Evolutionary conservation across 2,329 filamentous ascomycete genomes (phyloP).

Genomic region (Phaeophleospora eucalypticola): DNA sequence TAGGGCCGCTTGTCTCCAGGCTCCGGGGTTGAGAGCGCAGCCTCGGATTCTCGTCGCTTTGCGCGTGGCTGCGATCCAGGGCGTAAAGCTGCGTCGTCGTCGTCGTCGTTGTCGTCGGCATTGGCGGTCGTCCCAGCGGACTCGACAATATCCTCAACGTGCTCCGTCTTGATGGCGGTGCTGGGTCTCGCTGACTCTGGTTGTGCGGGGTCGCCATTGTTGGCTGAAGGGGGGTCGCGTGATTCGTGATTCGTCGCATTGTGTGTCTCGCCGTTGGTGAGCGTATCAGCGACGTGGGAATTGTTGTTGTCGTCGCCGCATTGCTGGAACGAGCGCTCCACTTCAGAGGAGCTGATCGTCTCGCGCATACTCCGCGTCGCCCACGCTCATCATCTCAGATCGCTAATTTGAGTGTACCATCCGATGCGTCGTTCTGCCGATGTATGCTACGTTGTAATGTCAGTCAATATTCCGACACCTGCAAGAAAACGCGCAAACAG

Average conservation of each 20-base stretch:
- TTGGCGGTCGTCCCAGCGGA: not conserved
- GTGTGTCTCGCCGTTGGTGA: not conserved
- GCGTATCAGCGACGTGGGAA: not conserved
- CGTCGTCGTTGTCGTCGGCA: constrained; percentile 5
- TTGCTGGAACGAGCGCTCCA: not conserved
- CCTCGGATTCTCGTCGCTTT: constrained; percentile 28
- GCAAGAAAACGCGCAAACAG: not conserved
- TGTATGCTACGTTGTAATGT: not conserved
- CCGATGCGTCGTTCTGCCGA: not conserved
- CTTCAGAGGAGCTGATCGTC: not conserved
- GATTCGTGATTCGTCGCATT: constrained; percentile 1
- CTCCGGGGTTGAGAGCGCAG: constrained; percentile 17
- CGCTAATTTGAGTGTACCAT: not conserved
- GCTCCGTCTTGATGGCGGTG: constrained; percentile 10
- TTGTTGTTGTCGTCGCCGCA: not conserved
- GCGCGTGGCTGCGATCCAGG: constrained; percentile 27
- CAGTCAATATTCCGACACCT: not conserved
- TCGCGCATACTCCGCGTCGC: not conserved
- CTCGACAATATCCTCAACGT: not conserved
- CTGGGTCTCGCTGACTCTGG: not conserved
- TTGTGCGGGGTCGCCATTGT: constrained; percentile 6
- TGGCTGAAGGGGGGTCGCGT: constrained; percentile 1
- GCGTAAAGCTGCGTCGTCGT: constrained; percentile 17
- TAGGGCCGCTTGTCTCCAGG: constrained; percentile 26
- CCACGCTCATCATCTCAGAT: not conserved